Percentiles rank a stretch among this genome's conserved stretches.
phyloP scores from a whole-genome alignment of 2,329 filamentous ascomycete species.

The Lecanicillium sp. region DNA sequence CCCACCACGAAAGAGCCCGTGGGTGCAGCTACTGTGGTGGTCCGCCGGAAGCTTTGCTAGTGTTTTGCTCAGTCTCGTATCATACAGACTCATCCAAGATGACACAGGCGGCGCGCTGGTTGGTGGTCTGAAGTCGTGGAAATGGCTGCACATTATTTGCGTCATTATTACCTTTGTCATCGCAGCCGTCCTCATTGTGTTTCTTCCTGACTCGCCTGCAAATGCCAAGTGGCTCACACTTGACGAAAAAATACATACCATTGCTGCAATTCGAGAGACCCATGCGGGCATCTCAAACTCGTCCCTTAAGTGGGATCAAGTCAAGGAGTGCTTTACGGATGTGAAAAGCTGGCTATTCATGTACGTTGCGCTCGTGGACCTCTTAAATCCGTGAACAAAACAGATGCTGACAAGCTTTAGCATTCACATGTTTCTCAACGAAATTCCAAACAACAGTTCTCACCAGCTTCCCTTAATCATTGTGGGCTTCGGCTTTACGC shows the following conservation, averaged over 20 bases:
- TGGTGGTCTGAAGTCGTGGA: slow-evolving; percentile 14
- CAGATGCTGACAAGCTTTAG: slow-evolving; percentile 1
- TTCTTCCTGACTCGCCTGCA: slow-evolving; percentile 12
- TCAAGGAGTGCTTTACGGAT: slow-evolving; percentile 12
- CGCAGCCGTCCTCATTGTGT: slow-evolving; percentile 14
- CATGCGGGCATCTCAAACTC: slow-evolving; percentile 13
- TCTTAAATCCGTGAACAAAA: neutral
- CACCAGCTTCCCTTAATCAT: slow-evolving; percentile 15
- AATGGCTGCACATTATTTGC: slow-evolving; percentile 49
- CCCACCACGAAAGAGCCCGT: slow-evolving; percentile 17
- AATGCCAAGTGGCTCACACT: slow-evolving; percentile 12
- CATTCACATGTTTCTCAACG: slow-evolving; percentile 16
- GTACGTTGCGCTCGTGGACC: neutral
- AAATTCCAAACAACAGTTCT: slow-evolving; percentile 15
- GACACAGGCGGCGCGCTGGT: slow-evolving; percentile 9
- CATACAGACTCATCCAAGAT: slow-evolving; percentile 16
- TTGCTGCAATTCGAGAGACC: slow-evolving; percentile 10
- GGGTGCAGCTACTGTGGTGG: slow-evolving; percentile 20
- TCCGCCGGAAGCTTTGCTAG: slow-evolving; percentile 17
- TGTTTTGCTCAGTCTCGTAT: slow-evolving; percentile 17
- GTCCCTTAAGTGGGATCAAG: slow-evolving; percentile 14
- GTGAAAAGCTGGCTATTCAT: slow-evolving; percentile 14
- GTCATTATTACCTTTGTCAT: slow-evolving; percentile 47
- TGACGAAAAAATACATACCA: slow-evolving; percentile 13
- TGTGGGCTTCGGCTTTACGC: slow-evolving; percentile 14